phyloP scores from a whole-genome alignment of 305 asterid species.

The Rubia peregrina region DNA sequence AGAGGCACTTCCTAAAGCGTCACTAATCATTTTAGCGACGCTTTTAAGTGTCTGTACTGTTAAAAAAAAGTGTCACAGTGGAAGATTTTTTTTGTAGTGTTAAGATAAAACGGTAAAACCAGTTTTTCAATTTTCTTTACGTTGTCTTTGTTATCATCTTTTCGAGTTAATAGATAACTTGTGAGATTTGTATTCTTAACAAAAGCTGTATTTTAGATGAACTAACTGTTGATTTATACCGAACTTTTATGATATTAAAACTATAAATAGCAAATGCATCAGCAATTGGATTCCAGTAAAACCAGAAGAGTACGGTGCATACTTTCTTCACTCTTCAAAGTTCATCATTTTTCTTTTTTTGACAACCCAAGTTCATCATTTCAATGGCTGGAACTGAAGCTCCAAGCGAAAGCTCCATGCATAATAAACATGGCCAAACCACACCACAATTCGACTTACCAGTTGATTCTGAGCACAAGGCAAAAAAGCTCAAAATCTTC shows the following conservation, averaged over 20 bases:
- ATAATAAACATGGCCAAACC: slow-evolving; percentile 23
- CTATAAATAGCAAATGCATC: background rate
- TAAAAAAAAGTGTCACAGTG: too few species aligned
- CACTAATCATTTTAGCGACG: too few species aligned
- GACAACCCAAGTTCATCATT: background rate
- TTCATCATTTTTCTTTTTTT: too few species aligned
- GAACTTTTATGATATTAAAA: background rate
- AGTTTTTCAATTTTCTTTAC: too few species aligned
- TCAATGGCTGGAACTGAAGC: slow-evolving; percentile 26
- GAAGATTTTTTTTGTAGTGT: too few species aligned
- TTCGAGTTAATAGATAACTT: too few species aligned
- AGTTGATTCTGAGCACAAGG: slow-evolving; percentile 57
- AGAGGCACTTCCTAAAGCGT: too few species aligned
- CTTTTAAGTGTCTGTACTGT: too few species aligned
- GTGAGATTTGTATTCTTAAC: too few species aligned
- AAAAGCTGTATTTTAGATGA: too few species aligned
- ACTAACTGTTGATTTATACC: background rate
- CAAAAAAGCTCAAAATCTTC: slow-evolving; percentile 35
- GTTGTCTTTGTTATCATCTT: too few species aligned
- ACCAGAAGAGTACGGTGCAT: background rate
- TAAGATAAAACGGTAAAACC: too few species aligned
- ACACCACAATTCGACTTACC: slow-evolving; percentile 40
- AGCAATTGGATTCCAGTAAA: background rate
- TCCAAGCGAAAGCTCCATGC: slow-evolving; percentile 43
- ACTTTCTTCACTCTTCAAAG: background rate